Evolutionary conservation across 108 stramenopile species (phyloP).

Genomic region (Schizochytrium sp.): DNA sequence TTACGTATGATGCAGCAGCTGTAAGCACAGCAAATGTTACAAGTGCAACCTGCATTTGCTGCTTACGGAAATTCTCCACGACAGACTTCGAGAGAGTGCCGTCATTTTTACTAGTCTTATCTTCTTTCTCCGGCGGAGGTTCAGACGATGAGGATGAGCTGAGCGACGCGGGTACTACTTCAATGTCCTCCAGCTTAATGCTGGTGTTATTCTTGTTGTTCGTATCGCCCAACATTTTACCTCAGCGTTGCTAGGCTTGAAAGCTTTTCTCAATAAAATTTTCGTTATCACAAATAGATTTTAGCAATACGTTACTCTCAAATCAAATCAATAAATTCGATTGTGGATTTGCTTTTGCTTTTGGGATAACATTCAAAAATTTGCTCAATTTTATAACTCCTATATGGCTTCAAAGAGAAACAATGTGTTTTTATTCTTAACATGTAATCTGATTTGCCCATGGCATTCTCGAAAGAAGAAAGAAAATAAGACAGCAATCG

Average conservation of each 20-base stretch:
- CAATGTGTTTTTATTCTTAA: too few species aligned
- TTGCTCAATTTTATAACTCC: too few species aligned
- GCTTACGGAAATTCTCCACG: conserved; percentile 5
- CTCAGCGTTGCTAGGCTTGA: background rate
- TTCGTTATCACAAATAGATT: too few species aligned
- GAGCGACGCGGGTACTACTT: background rate
- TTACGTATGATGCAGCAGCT: background rate
- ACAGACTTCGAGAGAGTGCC: conserved; percentile 31
- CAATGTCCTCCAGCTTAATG: conserved; percentile 1
- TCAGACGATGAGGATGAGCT: background rate
- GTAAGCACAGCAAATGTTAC: conserved; percentile 25
- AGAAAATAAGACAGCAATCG: too few species aligned
- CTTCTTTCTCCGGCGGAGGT: background rate
- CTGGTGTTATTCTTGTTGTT: background rate
- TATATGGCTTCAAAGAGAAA: too few species aligned
- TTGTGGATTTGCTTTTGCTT: too few species aligned
- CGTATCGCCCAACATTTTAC: conserved; percentile 18
- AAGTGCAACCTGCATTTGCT: background rate
- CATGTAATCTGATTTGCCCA: too few species aligned
- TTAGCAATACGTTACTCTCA: too few species aligned
- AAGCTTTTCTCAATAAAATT: too few species aligned
- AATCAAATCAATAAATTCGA: too few species aligned
- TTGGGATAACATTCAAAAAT: too few species aligned
- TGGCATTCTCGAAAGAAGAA: too few species aligned
- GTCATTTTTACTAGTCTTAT: background rate